A percentile compares a stretch with the other conserved stretches of the same genome.
Conservation (phyloP, 495 filamentous ascomycete species). For the Trichoderma erinaceum region DNA sequence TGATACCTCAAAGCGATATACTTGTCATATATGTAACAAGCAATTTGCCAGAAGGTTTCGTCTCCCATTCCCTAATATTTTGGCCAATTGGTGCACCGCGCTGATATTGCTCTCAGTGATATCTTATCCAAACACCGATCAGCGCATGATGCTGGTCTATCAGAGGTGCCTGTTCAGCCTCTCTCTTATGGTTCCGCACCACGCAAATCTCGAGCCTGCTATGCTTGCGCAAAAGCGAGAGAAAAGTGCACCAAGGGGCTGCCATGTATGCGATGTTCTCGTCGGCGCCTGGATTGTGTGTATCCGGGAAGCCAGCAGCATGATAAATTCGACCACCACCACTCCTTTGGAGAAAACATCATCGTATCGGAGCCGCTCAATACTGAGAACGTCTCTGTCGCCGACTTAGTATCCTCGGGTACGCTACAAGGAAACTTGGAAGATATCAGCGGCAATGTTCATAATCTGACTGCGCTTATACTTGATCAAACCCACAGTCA, state of each 20-base stretch:
- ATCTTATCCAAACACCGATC: neutral
- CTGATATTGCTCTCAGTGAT: neutral
- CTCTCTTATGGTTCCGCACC: slow-evolving; percentile 41
- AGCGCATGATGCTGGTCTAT: neutral
- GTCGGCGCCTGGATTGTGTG: slow-evolving; percentile 44
- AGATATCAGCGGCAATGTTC: neutral
- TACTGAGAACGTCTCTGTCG: neutral
- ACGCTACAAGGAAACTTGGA: neutral
- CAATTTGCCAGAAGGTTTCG: slow-evolving; percentile 57
- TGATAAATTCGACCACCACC: neutral
- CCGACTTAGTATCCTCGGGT: neutral
- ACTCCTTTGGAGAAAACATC: neutral
- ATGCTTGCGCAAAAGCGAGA: slow-evolving; percentile 49
- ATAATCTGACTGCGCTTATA: neutral
- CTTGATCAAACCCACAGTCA: neutral
- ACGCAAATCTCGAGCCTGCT: slow-evolving; percentile 45
- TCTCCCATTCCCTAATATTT: neutral
- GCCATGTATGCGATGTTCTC: slow-evolving; percentile 49
- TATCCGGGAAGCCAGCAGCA: slow-evolving; percentile 32
- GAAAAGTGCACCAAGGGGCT: slow-evolving; percentile 51
- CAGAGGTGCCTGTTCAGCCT: slow-evolving; percentile 5
- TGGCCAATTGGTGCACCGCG: too few species aligned
- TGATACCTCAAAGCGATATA: slow-evolving; percentile 63
- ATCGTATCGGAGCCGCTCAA: neutral
- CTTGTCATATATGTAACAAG: slow-evolving; percentile 59